Evolutionary conservation across 345 rosid genomes (phyloP).

Genomic region (Passiflora organensis): DNA sequence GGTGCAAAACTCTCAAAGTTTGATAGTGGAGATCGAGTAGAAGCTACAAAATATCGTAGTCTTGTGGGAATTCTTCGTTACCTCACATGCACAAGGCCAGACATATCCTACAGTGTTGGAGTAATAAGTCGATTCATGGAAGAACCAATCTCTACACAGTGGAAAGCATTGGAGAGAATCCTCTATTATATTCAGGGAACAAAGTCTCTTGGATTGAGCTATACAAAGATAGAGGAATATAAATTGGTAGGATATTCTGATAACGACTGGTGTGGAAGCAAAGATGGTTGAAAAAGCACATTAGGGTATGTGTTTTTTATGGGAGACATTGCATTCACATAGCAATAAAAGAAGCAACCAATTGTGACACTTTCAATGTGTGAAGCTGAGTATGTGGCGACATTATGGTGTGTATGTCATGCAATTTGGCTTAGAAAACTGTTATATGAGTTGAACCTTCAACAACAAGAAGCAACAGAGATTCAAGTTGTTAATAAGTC

Average conservation of each 20-base stretch:
- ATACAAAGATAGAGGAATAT: not conserved
- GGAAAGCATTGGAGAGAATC: not conserved
- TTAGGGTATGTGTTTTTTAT: slow-evolving; percentile 2
- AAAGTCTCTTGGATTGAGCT: not conserved
- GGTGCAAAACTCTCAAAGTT: slow-evolving; percentile 14
- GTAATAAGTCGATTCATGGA: slow-evolving; percentile 4
- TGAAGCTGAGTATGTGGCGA: slow-evolving; percentile 12
- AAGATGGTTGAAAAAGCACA: not conserved
- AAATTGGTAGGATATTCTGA: too few species aligned
- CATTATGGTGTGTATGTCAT: slow-evolving; percentile 9
- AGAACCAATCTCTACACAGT: not conserved
- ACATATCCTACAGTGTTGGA: not conserved
- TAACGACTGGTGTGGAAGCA: not conserved
- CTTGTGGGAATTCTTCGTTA: not conserved
- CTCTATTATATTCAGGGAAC: not conserved
- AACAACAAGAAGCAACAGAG: not conserved
- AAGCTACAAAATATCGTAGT: not conserved
- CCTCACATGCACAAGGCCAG: slow-evolving; percentile 8
- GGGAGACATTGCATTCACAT: not conserved
- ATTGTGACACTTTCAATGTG: too few species aligned
- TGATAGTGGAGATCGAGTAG: slow-evolving; percentile 7
- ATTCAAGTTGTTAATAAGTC: slow-evolving; percentile 2
- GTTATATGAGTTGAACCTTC: not conserved
- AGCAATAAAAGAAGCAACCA: not conserved
- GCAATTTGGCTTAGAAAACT: not conserved